phyloP scores from a whole-genome alignment of 352 stramenopile species.

The Globisporangium carolinianum region DNA sequence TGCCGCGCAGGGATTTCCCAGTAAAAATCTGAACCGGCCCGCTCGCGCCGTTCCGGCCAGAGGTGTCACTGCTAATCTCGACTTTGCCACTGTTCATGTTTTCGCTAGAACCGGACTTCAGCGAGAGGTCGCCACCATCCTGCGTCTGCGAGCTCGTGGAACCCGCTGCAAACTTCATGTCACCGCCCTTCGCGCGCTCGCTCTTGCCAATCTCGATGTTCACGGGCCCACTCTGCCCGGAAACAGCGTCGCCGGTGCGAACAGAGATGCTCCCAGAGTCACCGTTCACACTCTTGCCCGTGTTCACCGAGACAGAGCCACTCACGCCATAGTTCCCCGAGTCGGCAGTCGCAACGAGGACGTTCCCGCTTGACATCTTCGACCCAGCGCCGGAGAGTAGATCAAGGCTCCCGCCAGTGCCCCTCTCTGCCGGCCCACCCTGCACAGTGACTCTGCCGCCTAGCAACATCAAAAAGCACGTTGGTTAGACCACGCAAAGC shows the following conservation, averaged over 20 bases:
- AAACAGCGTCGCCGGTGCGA: conserved; percentile 49
- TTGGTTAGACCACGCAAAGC: conserved; percentile 5
- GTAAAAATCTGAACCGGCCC: conserved; percentile 62
- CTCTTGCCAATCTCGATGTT: conserved; percentile 53
- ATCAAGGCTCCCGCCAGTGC: conserved; percentile 44
- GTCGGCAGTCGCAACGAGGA: conserved; percentile 58
- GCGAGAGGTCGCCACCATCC: conserved; percentile 69
- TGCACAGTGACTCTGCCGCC: conserved; percentile 35
- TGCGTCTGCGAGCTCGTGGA: conserved; percentile 25
- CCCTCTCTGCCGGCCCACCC: conserved; percentile 36
- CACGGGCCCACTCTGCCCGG: conserved; percentile 32
- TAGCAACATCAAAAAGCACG: conserved; percentile 10
- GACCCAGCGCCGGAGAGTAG: conserved; percentile 33
- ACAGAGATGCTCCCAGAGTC: conserved; percentile 54
- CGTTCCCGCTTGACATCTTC: conserved; percentile 40
- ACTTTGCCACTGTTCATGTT: conserved; percentile 71
- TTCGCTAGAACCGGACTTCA: conserved; percentile 68
- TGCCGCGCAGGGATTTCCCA: conserved; percentile 40
- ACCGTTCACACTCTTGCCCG: conserved; percentile 39
- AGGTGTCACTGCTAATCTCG: conserved; percentile 63
- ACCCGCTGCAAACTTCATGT: conserved; percentile 65
- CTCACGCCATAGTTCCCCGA: conserved; percentile 59
- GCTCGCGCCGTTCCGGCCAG: conserved; percentile 68
- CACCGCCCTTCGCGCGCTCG: conserved; percentile 46
- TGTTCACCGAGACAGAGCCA: conserved; percentile 59